These are phyloP conservation scores for Suillus bovinus DNA, from an alignment of 768 basidiomycete species.

Conservation along the genomic window DNA sequence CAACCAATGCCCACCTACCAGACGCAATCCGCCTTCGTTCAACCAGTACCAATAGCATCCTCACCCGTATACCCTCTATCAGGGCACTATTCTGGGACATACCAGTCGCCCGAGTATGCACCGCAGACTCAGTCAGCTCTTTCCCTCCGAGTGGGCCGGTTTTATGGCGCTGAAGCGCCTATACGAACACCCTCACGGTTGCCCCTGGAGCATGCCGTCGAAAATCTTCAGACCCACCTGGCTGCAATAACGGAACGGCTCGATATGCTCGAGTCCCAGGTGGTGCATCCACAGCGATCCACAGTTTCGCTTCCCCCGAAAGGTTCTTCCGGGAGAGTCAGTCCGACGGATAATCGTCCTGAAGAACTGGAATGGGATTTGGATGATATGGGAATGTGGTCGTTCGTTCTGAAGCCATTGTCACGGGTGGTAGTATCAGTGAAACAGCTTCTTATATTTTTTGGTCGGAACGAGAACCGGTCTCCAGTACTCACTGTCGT, in stretches of 20 bases:
- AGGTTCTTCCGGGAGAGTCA: constrained; percentile 42
- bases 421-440: constrained; percentile 50
- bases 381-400: constrained; percentile 86
- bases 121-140: constrained; percentile 40
- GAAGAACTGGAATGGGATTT: constrained; percentile 57
- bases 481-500: constrained; percentile 69
- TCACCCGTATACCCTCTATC: constrained; percentile 37
- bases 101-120: constrained; percentile 39
- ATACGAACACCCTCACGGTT: constrained; percentile 46
- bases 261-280: constrained; percentile 56
- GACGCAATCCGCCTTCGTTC: constrained; percentile 71
- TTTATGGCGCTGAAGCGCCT: constrained; percentile 33
- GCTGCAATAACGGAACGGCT: constrained; percentile 82
- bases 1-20: constrained; percentile 75
- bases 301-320: constrained; percentile 41
- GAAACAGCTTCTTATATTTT: constrained; percentile 54
- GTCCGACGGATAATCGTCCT: constrained; percentile 37
- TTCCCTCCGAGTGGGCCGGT: constrained; percentile 36
- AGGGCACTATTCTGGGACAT: constrained; percentile 39
- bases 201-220: constrained; percentile 70
- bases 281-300: constrained; percentile 39
- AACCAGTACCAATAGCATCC: constrained; percentile 38
- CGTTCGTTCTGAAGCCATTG: constrained; percentile 65
- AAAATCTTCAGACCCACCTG: constrained; percentile 78
- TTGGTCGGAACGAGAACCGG: constrained; percentile 57